Base-by-base conservation (phyloP, 2,329 filamentous ascomycete species). In the Teratosphaeria viscida region DNA sequence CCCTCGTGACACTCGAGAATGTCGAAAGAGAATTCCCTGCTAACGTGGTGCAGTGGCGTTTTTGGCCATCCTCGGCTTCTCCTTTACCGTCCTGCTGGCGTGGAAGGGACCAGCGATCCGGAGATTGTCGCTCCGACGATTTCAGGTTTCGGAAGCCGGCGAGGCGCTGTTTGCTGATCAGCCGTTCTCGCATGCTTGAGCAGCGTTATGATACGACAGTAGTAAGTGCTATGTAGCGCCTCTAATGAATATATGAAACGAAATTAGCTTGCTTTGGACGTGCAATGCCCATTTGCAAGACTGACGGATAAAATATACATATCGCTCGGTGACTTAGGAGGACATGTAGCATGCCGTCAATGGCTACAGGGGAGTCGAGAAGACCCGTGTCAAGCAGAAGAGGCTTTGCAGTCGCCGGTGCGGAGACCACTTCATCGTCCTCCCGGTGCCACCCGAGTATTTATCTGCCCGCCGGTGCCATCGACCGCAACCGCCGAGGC, bases 1-100 rank as follows among this genome's bases (percentile, higher is more conserved):
- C 23, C 23, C n/a, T 16, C 1, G 19, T 49, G n/a, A 23, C 10
- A n/a, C 1, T 19, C 2, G 23, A 5, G 7, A 49, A 49, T 10
- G 16, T 43, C n/a, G 8, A 19, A 6, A 23, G 23, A 23, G 23
- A 23, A 2, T 2, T 26, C 10, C 19, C 19, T 49, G 6, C 43
- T 49, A 5, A 49, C 16, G 11, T 19, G n/a, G n/a, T 11, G 16
- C 16, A 49, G 43, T 53, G 19, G 54, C 60, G 16, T 62, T 62
- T 55, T 60, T 62, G n/a, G 35, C 52, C 43, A 27, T 60, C 12
- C 23, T 60, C 29, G 59, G 19, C 6, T 55, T 37, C 52, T 34
- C 37, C 14, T 47, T 59, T 5, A 59, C 53, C 11, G 29, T n/a
- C 14, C n/a, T 59, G 5, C 26, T 59, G n/a, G 57, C 23, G n/a